Evolutionary conservation across 164 flowering plant species (phyloP), one percentile per base, ranked within the genome.

Genomic region (Malania oleifera): DNA sequence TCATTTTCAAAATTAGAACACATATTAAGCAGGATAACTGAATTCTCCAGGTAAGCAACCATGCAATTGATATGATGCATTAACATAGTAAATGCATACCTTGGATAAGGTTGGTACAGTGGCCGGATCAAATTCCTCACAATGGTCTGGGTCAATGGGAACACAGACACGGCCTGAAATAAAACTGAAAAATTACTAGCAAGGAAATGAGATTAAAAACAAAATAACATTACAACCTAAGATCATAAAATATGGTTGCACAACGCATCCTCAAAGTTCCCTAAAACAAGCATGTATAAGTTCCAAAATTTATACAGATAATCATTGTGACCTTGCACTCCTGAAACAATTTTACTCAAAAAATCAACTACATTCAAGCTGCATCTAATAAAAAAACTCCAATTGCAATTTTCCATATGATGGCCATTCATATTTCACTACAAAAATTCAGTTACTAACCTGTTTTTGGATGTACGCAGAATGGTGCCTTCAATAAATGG

Each of bases 391-490:
- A 20, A 44, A 31, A 26, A 17, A 3, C 15, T 27, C 23, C 7
- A 40, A 34, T 9, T 4, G 35, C 35, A 31, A 31, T 31, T 31
- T 31, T 9, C 35, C 4, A 31, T 4, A 31, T 9, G 6, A 31
- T 31, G 35, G n/a, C 35, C 35, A 31, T 31, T 31, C 26, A 46
- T 46, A 46, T 22, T 46, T 3, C 6, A 46, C 22, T 20, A 46
- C 26, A 46, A 22, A 23, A 20, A 15, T 6, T 17, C 19, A 17
- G 22, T 28, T 20, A 63, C 70, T 54, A 22, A 85, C 99, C 99
- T 77, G 99, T 95, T 74, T 95, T 85, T 20, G 99, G 99, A 75
- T 95, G 99, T 26, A 91, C 79, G 64, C 98, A 95, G 64, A 95
- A 95, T 44, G 99, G 98, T 38, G 99, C 93, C 76, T 95, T 95